Evolutionary conservation across 129 eudicot genomes (phyloP).

Genomic region (Cynara cardunculus): DNA sequence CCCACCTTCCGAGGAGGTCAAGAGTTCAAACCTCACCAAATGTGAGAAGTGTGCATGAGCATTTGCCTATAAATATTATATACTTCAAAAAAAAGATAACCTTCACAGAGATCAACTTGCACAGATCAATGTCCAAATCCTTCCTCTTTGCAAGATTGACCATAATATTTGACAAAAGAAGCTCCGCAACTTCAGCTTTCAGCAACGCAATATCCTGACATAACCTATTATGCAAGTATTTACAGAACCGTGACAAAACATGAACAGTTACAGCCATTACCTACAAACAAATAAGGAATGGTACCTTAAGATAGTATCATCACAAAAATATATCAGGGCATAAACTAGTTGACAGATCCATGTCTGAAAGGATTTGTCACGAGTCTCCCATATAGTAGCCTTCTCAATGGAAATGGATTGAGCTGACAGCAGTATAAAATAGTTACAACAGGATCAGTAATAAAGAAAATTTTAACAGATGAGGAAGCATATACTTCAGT

Average conservation of each 20-base stretch:
- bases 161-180: slow-evolving; percentile 68
- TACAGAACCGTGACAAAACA: background rate
- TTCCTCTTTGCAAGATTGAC: slow-evolving; percentile 77
- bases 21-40: background rate
- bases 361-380: slow-evolving; percentile 66
- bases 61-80: background rate
- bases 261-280: slow-evolving; percentile 5
- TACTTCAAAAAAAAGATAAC: slow-evolving; percentile 32
- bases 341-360: slow-evolving; percentile 92
- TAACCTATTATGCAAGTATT: slow-evolving; percentile 41
- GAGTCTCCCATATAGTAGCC: slow-evolving; percentile 64
- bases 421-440: slow-evolving; percentile 43
- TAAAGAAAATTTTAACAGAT: background rate
- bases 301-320: slow-evolving; percentile 80
- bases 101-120: slow-evolving; percentile 72
- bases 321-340: slow-evolving; percentile 73
- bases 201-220: slow-evolving; percentile 88
- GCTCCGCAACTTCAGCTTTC: slow-evolving; percentile 97
- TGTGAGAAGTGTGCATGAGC: background rate
- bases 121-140: slow-evolving; percentile 60
- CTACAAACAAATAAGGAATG: slow-evolving; percentile 13
- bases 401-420: slow-evolving; percentile 63
- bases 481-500: background rate
- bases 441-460: slow-evolving; percentile 5
- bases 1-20: background rate